Evolutionary conservation across 208 protist genomes (phyloP), one percentile per base, ranked within the genome.

Genomic region (Trypanosoma lewisi): DNA sequence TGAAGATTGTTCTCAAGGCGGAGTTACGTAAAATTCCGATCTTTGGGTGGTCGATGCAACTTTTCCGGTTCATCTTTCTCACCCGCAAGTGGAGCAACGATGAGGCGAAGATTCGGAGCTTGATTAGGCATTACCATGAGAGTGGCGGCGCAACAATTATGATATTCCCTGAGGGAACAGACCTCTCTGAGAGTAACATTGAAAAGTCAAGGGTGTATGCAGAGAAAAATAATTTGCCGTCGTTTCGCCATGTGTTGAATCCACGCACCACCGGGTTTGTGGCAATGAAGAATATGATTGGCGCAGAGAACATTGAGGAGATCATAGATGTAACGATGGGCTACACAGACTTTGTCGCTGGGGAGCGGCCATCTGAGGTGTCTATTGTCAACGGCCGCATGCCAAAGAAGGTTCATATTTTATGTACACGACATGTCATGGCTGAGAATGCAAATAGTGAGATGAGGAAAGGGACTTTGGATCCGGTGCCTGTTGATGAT

Each of bases 111-210:
- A 64, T 96, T 33, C 51, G 51, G 30, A 30, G 56, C 4, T 83
- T 96, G 82, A 56, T 91, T 30, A 31, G 61, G n/a, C 81, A 82
- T 57, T 74, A 81, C 49, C 61, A 75, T 63, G 41, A 23, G 0
- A 55, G 62, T 50, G 81, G 82, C 27, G 62, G 75, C 0, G 52
- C 67, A 28, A 76, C 69, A 1, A 73, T 94, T 33, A 48, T 94
- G 41, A 78, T 96, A 36, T 96, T 91, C 67, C 91, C 91, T 0
- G 87, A 96, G 49, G 91, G 91, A 37, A 94, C 91, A 2, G 87
- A 96, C 65, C 62, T 96, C 33, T 91, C 85, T 37, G 56, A 62
- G 41, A 83, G 68, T 37, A 92, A 83, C 68, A 49, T 94, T 16
- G 74, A 62, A 47, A 83, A 78, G 51, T 87, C 83, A 7, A 73